Conservation (phyloP, 1,284 basidiomycete species). For the Sporisorium graminicola region DNA sequence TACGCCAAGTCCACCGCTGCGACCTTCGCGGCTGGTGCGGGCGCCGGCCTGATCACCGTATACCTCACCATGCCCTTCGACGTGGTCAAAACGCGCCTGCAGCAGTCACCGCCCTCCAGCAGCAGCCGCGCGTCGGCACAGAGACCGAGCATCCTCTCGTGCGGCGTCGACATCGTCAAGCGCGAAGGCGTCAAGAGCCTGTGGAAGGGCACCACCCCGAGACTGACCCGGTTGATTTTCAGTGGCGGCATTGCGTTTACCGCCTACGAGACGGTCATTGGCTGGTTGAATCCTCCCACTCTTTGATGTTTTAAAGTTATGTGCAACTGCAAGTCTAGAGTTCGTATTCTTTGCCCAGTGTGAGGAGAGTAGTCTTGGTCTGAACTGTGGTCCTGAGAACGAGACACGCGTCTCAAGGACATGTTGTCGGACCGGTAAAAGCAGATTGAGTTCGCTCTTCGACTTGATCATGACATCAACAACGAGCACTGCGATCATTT, state of each 20-base stretch:
- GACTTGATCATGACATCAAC: no score
- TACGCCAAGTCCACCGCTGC: slow-evolving; percentile 77
- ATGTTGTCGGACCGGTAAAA: no score
- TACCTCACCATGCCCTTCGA: slow-evolving; percentile 73
- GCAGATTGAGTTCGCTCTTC: no score
- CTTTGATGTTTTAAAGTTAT: not conserved
- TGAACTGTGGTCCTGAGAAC: no score
- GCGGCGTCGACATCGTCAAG: slow-evolving; percentile 87
- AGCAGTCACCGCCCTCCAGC: slow-evolving; percentile 80
- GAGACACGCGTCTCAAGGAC: no score
- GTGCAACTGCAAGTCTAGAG: not conserved
- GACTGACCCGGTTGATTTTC: slow-evolving; percentile 79
- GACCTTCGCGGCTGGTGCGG: slow-evolving; percentile 76
- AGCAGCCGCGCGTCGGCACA: slow-evolving; percentile 76
- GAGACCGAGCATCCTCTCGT: slow-evolving; percentile 75
- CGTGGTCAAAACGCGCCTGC: slow-evolving; percentile 98
- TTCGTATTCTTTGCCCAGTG: no score
- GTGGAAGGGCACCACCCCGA: slow-evolving; percentile 94
- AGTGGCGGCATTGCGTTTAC: slow-evolving; percentile 55
- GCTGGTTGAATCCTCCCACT: slow-evolving; percentile 13
- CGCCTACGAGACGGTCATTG: slow-evolving; percentile 37
- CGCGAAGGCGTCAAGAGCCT: slow-evolving; percentile 87
- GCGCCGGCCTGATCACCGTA: slow-evolving; percentile 94
- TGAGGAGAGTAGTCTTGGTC: no score
- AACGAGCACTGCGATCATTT: no score